These are phyloP conservation scores for Spathaspora arborariae DNA, from an alignment of 805 yeast species.

Conservation along the genomic window DNA sequence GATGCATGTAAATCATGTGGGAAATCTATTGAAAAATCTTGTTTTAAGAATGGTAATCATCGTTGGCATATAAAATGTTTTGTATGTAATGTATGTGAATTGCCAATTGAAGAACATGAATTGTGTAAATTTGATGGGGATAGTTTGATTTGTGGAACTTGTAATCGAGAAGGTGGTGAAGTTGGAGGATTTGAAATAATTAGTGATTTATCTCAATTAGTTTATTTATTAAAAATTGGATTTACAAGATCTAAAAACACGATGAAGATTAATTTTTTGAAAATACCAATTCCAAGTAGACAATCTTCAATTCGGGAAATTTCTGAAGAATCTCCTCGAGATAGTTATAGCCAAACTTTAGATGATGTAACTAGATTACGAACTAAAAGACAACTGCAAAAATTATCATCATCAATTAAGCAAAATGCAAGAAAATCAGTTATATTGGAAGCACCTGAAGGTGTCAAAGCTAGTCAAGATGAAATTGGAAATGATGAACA, in stretches of 20 bases:
- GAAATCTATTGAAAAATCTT: conserved; percentile 80
- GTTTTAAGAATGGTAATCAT: conserved; percentile 51
- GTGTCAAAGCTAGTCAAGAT: conserved; percentile 29
- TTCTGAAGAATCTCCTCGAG: conserved; percentile 21
- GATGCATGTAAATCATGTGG: conserved; percentile 74
- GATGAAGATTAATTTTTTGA: conserved; percentile 31
- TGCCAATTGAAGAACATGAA: conserved; percentile 30
- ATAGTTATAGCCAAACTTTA: conserved; percentile 64
- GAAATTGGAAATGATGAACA: conserved; percentile 10
- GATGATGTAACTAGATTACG: conserved; percentile 74
- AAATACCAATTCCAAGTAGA: neutral
- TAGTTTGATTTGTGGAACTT: conserved; percentile 55
- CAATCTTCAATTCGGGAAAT: neutral
- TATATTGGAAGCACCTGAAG: conserved; percentile 60
- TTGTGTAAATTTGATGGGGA: conserved; percentile 45
- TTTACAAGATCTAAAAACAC: conserved; percentile 67
- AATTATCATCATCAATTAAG: conserved; percentile 49
- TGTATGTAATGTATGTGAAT: conserved; percentile 56
- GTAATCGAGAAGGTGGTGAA: conserved; percentile 45
- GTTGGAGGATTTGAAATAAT: conserved; percentile 57
- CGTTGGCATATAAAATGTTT: conserved; percentile 87
- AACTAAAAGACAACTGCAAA: conserved; percentile 66
- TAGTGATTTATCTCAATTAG: conserved; percentile 67
- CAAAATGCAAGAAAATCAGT: conserved; percentile 64
- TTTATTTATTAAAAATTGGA: conserved; percentile 79